These are phyloP conservation scores for Coriaria nepalensis DNA, from an alignment of 306 rosid genomes.

Conservation along the genomic window DNA sequence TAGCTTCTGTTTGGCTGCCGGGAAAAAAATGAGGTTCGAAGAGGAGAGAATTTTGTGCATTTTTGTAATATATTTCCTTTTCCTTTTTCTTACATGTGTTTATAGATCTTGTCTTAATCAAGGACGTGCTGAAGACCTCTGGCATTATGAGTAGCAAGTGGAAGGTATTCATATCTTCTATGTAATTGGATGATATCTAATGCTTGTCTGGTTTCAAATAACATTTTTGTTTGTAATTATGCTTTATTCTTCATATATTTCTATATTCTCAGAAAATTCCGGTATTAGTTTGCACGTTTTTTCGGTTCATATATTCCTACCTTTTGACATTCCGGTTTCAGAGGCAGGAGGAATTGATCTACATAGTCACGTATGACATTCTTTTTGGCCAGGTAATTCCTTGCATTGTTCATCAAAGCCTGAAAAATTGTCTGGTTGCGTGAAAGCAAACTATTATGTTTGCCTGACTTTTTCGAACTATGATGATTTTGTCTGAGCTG, in stretches of 20 bases:
- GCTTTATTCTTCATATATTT: background rate
- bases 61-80: background rate
- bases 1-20: background rate
- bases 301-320: background rate
- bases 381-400: conserved; percentile 70
- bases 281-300: background rate
- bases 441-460: background rate
- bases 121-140: conserved; percentile 43
- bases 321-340: conserved; percentile 13
- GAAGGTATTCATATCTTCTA: conserved; percentile 43
- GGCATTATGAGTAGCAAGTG: conserved; percentile 52
- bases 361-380: conserved; percentile 64
- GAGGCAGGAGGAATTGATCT: conserved; percentile 67
- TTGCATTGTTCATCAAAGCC: background rate
- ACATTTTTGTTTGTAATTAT: background rate
- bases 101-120: conserved; percentile 66
- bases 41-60: background rate
- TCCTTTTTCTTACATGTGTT: conserved; percentile 4
- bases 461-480: background rate
- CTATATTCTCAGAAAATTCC: background rate
- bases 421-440: background rate
- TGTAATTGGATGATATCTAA: background rate
- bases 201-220: too few relatives aligned
- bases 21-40: background rate
- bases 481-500: conserved; percentile 3